Evolutionary conservation across 2,329 filamentous ascomycete genomes (phyloP).

Genomic region (Aspergillus felis): DNA sequence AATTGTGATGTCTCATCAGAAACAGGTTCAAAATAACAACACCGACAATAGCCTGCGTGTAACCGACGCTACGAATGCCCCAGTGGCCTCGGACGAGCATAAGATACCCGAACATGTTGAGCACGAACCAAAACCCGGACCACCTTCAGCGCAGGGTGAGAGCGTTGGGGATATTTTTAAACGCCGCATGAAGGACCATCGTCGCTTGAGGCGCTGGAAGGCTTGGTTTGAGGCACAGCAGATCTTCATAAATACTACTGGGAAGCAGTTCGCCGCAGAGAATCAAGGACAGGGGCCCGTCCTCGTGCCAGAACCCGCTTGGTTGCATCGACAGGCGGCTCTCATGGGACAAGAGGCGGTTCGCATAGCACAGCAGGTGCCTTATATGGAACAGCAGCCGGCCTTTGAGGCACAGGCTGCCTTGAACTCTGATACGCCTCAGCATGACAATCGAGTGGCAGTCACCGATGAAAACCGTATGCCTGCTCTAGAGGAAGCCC

Average conservation of each 20-base stretch:
- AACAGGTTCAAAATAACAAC: not conserved
- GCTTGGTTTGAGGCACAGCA: not conserved
- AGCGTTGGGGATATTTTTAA: not conserved
- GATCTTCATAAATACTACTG: not conserved
- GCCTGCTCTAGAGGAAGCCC: not conserved
- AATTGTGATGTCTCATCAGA: not conserved
- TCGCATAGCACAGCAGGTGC: not conserved
- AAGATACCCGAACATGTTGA: not conserved
- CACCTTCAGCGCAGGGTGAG: not conserved
- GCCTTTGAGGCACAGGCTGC: not conserved
- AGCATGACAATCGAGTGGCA: not conserved
- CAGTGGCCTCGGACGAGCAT: not conserved
- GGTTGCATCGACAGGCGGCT: not conserved
- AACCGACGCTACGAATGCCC: not conserved
- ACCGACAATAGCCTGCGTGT: not conserved
- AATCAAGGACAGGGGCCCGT: not conserved
- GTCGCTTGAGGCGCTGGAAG: not conserved
- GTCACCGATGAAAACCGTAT: not conserved
- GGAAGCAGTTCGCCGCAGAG: not conserved
- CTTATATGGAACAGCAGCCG: not conserved
- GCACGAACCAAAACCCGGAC: not conserved
- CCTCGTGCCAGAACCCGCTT: not conserved
- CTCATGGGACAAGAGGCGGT: not conserved
- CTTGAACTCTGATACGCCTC: not conserved
- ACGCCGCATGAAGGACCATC: not conserved